Evolutionary conservation across 306 rosid species (phyloP), one percentile per base, ranked within the genome.

Genomic region (Ammopiptanthus mongolicus): DNA sequence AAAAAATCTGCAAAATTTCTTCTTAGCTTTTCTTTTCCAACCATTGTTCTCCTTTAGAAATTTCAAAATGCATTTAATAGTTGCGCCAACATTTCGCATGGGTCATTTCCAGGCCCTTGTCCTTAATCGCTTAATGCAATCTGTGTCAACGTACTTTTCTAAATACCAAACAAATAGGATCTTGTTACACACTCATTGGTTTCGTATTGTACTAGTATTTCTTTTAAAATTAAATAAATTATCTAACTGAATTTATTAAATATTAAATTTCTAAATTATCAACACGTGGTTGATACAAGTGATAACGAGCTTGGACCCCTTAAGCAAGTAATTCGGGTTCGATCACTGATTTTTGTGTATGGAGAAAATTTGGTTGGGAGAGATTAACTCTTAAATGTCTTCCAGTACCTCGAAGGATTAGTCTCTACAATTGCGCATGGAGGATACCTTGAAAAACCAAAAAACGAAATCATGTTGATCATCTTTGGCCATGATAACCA

Each of bases 61-160:
- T 75, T 60, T 73, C 4, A 53, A 60, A 68, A 59, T 68, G 73
- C 78, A 62, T 62, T 73, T 63, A 57, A 76, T 73, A 47, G 71
- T 81, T 70, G 78, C 69, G 77, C 84, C 56, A 69, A 76, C 78
- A 75, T 75, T 62, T 59, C 50, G 61, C 51, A 50, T 23, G 5
- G 44, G 6, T 19, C 63, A 52, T 53, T 67, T 53, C 41, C 50
- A 19, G 7, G 36, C 56, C 65, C 51, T 75, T 56, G 64, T 33
- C 65, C 39, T 22, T n/a, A 53, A 52, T 52, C 5, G 25, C 63
- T n/a, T 59, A 69, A 63, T 76, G 81, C 74, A 42, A 52, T 70
- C 56, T 41, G 85, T 76, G 78, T 70, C 74, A 69, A 11, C 25
- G 36, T 64, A 22, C 64, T 39, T 29, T 69, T 55, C 64, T 29